These are phyloP conservation scores for Solanum hybrid DNA, from an alignment of 305 asterid species.

Conservation along the genomic window DNA sequence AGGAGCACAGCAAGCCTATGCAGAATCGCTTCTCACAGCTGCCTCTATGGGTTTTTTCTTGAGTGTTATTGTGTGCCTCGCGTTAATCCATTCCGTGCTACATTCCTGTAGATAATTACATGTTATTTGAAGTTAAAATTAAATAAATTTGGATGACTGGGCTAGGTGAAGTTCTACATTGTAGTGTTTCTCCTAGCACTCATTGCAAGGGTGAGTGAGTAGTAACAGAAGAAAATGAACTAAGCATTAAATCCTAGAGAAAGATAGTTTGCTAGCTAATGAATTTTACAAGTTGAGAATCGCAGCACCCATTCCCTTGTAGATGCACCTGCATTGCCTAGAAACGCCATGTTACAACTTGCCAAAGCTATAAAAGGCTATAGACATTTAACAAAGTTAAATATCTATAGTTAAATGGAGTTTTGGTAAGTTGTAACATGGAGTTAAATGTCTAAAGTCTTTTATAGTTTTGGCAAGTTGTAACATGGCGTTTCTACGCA, in stretches of 20 bases:
- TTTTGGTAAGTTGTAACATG: neutral
- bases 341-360: neutral
- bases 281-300: neutral
- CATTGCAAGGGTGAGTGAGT: neutral
- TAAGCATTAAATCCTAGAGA: neutral
- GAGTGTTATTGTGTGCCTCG: conserved; percentile 1
- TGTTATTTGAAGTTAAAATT: neutral
- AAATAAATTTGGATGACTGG: neutral
- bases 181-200: neutral
- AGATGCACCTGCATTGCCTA: neutral
- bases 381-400: neutral
- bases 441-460: neutral
- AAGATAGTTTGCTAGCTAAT: neutral
- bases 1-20: neutral
- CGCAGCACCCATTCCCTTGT: neutral
- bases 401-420: too few relatives aligned
- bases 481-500: neutral
- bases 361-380: neutral
- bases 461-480: neutral
- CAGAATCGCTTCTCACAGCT: neutral
- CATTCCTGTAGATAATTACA: conserved; percentile 2
- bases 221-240: neutral
- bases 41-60: neutral
- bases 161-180: neutral
- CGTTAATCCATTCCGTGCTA: conserved; percentile 1